Percentiles rank a stretch among this genome's conserved stretches.
Evolutionary conservation across 192 early-diverging fungal genomes (phyloP).

Genomic region (Podila clonocystis): DNA sequence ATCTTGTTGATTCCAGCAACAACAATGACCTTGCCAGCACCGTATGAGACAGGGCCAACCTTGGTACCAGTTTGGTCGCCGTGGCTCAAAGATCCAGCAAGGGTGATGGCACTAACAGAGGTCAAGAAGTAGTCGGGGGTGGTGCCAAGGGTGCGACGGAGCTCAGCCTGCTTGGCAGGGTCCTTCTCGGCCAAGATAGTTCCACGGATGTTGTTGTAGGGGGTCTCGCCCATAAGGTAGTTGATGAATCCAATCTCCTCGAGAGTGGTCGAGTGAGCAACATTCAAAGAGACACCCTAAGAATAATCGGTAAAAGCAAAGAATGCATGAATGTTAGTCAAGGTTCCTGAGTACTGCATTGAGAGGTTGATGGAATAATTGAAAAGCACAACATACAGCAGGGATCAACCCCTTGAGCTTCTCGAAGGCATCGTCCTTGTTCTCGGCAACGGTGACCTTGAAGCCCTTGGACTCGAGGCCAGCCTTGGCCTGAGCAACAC

Average conservation of each 20-base stretch:
- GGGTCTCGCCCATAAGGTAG: slow-evolving; percentile 50
- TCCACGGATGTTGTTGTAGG: slow-evolving; percentile 41
- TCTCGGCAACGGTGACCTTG: slow-evolving; percentile 51
- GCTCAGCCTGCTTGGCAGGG: slow-evolving; percentile 42
- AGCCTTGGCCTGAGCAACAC: slow-evolving; percentile 33
- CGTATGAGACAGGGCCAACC: slow-evolving; percentile 43
- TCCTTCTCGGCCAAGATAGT: slow-evolving; percentile 50
- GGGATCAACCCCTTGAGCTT: slow-evolving; percentile 53
- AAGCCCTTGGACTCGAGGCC: slow-evolving; percentile 53
- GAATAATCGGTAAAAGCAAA: not conserved
- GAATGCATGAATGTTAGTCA: not conserved
- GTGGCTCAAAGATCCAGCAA: slow-evolving; percentile 38
- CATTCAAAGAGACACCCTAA: slow-evolving; percentile 48
- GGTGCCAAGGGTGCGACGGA: slow-evolving; percentile 45
- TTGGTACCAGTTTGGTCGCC: slow-evolving; percentile 39
- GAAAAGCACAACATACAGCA: slow-evolving; percentile 10
- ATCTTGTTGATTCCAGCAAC: slow-evolving; percentile 56
- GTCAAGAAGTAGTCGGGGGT: slow-evolving; percentile 53
- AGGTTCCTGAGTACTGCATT: not conserved
- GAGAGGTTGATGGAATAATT: not conserved
- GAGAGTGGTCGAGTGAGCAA: slow-evolving; percentile 53
- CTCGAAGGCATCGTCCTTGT: slow-evolving; percentile 52
- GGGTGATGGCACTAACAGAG: slow-evolving; percentile 44
- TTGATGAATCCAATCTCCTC: slow-evolving; percentile 57
- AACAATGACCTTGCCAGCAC: slow-evolving; percentile 51